These are phyloP conservation scores for Fusarium sp. DNA, from an alignment of 2,329 filamentous ascomycete species.

Conservation along the genomic window DNA sequence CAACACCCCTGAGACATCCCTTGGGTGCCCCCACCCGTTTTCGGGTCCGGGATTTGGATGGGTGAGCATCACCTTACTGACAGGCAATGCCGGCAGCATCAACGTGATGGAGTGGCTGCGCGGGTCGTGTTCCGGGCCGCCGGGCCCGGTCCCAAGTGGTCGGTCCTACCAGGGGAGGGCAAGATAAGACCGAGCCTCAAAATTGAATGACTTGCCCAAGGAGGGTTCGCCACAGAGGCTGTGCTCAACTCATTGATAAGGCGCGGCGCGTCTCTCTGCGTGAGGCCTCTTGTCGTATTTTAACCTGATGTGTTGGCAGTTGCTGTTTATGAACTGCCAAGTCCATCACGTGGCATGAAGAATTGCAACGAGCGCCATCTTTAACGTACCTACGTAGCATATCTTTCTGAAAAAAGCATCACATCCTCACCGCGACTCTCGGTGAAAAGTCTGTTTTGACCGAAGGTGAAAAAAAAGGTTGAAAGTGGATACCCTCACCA, in stretches of 20 bases:
- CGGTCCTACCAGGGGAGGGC: conserved; percentile 11
- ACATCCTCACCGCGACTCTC: not conserved
- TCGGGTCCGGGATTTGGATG: conserved; percentile 8
- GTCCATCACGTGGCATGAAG: not conserved
- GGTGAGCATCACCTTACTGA: conserved; percentile 12
- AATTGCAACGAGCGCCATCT: not conserved
- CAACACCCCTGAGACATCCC: not conserved
- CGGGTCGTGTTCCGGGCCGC: conserved; percentile 32
- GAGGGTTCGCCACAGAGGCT: conserved; percentile 25
- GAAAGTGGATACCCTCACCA: conserved; percentile 16
- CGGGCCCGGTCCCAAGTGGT: conserved; percentile 34
- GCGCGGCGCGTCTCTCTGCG: not conserved
- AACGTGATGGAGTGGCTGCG: conserved; percentile 35
- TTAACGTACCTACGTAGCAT: not conserved
- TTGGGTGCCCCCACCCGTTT: conserved; percentile 7
- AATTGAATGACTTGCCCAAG: no score
- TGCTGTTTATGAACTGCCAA: not conserved
- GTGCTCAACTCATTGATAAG: conserved; percentile 12
- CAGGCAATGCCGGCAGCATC: conserved; percentile 16
- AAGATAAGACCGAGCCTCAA: conserved; percentile 45
- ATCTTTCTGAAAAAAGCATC: not conserved
- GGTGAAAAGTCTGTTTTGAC: not conserved
- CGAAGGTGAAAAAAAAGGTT: conserved; percentile 6
- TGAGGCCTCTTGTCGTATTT: conserved; percentile 22
- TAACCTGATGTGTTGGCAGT: not conserved